Base-by-base conservation (phyloP, 352 stramenopile genomes). In the Globisporangium apiculatum region DNA sequence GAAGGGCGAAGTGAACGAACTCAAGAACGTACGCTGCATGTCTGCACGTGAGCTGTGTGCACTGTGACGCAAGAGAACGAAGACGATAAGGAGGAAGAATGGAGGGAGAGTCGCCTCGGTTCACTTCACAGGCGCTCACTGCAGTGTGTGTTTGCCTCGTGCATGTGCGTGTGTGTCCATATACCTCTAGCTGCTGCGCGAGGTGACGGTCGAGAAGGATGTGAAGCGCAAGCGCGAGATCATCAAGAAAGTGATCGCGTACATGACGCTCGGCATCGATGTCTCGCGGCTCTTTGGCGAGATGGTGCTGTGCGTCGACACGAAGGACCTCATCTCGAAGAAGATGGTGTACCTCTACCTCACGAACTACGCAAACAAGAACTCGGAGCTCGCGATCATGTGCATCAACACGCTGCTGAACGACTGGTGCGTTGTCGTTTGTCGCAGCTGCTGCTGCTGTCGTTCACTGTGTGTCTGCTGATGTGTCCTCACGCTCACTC, bases 331-430 rank as follows among this genome's bases (percentile, higher is more conserved):
- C 11, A 98, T 99, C 53, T 95, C 98, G 37, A 99, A 99, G 81
- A 99, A 99, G 72, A 99, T 99, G 97, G 95, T 99, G 17, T 99
- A 99, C 66, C 81, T 99, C n/a, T 99, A 99, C 71, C 77, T 99
- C 31, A 98, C 94, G 67, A 99, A 98, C 69, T 99, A 99, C 77
- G 97, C 97, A 6, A 85, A 97, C 60, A 96, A 96, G 61, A 98
- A 99, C 76, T 97, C 96, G 41, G 97, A 99, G 57, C 78, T 99
- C 58, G 97, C 97, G 42, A 98, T 99, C 71, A 99, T 99, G 91
- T 99, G 94, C 72, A 99, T 99, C 67, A 99, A 99, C 80, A 99
- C 97, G 53, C 79, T 99, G 49, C 81, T 98, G n/a, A 98, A 98
- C 60, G 97, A 99, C 74, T 99, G 96, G 76, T 93, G 66, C 54